Percentiles rank a stretch among this genome's conserved stretches.
Evolutionary conservation across 2,329 filamentous ascomycete species (phyloP).

Genomic region (Diplodia sapinea): DNA sequence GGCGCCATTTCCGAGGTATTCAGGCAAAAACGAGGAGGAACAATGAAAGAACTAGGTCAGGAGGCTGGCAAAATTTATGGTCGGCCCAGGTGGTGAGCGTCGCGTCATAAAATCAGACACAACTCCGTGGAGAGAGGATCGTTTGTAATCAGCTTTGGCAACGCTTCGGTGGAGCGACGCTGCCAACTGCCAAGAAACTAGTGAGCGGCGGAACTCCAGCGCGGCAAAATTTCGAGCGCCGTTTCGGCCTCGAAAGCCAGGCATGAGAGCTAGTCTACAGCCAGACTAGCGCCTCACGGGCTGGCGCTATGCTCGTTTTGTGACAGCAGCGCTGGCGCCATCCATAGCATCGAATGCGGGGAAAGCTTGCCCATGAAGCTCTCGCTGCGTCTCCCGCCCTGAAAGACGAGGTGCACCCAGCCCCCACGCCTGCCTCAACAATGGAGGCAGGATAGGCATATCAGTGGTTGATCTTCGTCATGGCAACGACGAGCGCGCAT

Average conservation of each 20-base stretch:
- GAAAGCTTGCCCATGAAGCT: slow-evolving; percentile 20
- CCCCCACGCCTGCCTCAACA: neutral
- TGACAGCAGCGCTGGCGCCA: slow-evolving; percentile 14
- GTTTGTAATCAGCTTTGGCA: slow-evolving; percentile 27
- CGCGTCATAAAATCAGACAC: slow-evolving; percentile 20
- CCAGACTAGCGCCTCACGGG: neutral
- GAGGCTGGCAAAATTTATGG: slow-evolving; percentile 3
- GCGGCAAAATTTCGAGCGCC: slow-evolving; percentile 15
- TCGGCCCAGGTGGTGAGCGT: slow-evolving; percentile 13
- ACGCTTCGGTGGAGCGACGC: slow-evolving; percentile 24
- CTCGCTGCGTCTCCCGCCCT: neutral
- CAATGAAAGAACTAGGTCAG: neutral
- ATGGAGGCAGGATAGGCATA: neutral
- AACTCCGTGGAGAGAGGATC: slow-evolving; percentile 18
- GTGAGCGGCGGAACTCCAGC: neutral
- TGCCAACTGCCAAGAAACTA: slow-evolving; percentile 18
- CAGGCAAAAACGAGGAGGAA: neutral
- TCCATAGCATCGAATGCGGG: slow-evolving; percentile 17
- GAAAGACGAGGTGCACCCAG: neutral
- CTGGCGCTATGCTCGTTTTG: slow-evolving; percentile 9
- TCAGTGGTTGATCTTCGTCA: neutral
- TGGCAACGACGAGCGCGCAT: slow-evolving; percentile 2
- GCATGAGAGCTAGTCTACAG: neutral
- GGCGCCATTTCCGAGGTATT: slow-evolving; percentile 45
- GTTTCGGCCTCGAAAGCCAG: neutral